Evolutionary conservation across 805 yeast genomes (phyloP).

Genomic region (Monosporozyma aquatica): DNA sequence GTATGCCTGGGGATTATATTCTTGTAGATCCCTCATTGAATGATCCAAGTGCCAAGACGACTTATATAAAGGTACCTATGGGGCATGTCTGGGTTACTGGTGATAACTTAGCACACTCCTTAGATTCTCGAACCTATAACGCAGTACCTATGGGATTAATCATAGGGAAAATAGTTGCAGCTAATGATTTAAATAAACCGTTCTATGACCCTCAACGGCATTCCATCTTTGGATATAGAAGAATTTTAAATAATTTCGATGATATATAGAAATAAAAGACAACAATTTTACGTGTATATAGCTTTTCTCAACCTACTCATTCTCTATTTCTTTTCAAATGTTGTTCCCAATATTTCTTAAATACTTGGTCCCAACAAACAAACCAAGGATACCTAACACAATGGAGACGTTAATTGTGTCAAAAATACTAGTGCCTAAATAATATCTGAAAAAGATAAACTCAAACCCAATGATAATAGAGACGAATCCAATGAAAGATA

Average conservation of each 20-base stretch:
- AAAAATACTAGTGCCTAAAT: constrained; percentile 27
- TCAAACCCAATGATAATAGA: constrained; percentile 26
- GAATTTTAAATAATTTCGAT: constrained; percentile 43
- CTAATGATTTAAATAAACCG: constrained; percentile 46
- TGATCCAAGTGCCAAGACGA: constrained; percentile 24
- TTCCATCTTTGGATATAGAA: constrained; percentile 43
- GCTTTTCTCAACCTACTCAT: not conserved
- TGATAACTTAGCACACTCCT: constrained; percentile 76
- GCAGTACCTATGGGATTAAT: constrained; percentile 84
- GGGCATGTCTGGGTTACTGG: constrained; percentile 99
- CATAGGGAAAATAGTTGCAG: constrained; percentile 78
- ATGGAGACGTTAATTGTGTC: constrained; percentile 21
- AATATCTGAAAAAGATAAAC: constrained; percentile 23
- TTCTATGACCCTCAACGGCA: constrained; percentile 26
- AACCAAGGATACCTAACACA: constrained; percentile 43
- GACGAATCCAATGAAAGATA: constrained; percentile 20
- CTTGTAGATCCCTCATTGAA: constrained; percentile 63
- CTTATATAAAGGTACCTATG: constrained; percentile 70
- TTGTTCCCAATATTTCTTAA: constrained; percentile 37
- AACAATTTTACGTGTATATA: not conserved
- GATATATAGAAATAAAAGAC: not conserved
- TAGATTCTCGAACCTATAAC: constrained; percentile 84
- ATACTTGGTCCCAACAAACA: constrained; percentile 58
- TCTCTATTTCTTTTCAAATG: constrained; percentile 3
- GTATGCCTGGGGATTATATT: constrained; percentile 90